phyloP scores from a whole-genome alignment of 441 rosid genomes.

The Aquilaria agallochum region DNA sequence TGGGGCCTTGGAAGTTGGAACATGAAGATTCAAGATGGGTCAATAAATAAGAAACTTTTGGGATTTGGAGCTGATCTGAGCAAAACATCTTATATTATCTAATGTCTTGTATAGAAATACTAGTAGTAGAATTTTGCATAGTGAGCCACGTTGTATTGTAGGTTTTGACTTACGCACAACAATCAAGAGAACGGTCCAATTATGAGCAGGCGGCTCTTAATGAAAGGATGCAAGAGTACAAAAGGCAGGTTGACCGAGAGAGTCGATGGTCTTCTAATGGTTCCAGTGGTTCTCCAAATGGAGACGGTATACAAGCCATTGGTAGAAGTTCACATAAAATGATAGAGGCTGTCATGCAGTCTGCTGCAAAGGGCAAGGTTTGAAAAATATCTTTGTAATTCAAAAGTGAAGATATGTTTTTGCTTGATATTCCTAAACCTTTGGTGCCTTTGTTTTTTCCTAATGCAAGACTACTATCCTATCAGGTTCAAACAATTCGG shows the following conservation, averaged over 20 bases:
- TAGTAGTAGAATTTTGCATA: background rate
- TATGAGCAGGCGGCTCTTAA: conserved; percentile 95
- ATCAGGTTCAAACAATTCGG: conserved; percentile 96
- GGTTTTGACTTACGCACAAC: conserved; percentile 97
- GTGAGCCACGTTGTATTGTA: conserved; percentile 23
- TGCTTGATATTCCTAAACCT: conserved; percentile 3
- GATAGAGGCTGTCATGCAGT: conserved; percentile 99
- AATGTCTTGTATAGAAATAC: no score
- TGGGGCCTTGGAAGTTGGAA: no score
- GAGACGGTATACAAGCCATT: conserved; percentile 97
- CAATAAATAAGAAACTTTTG: no score
- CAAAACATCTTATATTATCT: no score
- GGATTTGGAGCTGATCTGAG: no score
- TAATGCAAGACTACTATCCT: conserved; percentile 16
- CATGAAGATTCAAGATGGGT: no score
- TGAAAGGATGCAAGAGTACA: conserved; percentile 97
- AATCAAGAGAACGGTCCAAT: conserved; percentile 96
- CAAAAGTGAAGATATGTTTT: conserved; percentile 1
- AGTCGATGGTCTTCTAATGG: conserved; percentile 87
- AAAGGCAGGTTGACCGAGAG: conserved; percentile 96
- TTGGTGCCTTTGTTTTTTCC: conserved; percentile 8
- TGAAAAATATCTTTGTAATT: conserved; percentile 6
- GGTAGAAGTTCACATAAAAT: conserved; percentile 99
- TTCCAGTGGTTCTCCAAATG: conserved; percentile 94
- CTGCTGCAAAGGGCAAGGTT: conserved; percentile 99